Evolutionary conservation across 305 asterid species (phyloP), one percentile per base, ranked within the genome.

Genomic region (Fraxinus sp.): DNA sequence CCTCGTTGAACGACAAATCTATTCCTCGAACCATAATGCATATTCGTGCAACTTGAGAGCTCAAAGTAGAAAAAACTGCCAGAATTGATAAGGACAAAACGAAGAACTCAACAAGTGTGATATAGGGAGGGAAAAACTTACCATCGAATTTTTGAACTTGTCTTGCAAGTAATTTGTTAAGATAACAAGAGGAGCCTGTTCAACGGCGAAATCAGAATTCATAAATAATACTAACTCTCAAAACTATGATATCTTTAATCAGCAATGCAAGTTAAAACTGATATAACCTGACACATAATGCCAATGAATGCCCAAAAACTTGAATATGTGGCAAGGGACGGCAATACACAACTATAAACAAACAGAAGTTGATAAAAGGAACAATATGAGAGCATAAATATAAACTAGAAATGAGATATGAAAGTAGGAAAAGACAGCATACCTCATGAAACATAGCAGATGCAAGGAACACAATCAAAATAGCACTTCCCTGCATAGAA

Each of bases 381-480:
- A n/a, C n/a, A n/a, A n/a, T n/a, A n/a, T n/a, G n/a, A n/a, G n/a
- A n/a, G n/a, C n/a, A n/a, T 72, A 77, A 78, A 5, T 83, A 80
- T 55, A 74, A 77, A 82, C 39, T 74, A 14, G 71, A 71, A 77
- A 79, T 26, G 39, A 37, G 20, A 52, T 5, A 22, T 7, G n/a
- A 33, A 80, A 68, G 30, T 57, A 55, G 41, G 28, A 18, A 11
- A 11, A 78, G 46, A 74, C 85, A 41, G 7, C 77, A 66, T 88
- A 94, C 98, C 99, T 97, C 99, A 64, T 97, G 99, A 89, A 97
- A 97, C 84, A 92, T 81, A 79, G 99, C 98, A 68, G 99, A 97
- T 71, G 93, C 92, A 22, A 94, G 83, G 87, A 94, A 97, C 10
- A 97, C 89, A 85, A 97, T 85, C 91, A 94, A 81, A 88, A 93